A percentile compares a stretch with the other conserved stretches of the same genome.
These are phyloP conservation scores for Populus trichocarpa DNA, from an alignment of 441 rosid species.

Conservation along the genomic window DNA sequence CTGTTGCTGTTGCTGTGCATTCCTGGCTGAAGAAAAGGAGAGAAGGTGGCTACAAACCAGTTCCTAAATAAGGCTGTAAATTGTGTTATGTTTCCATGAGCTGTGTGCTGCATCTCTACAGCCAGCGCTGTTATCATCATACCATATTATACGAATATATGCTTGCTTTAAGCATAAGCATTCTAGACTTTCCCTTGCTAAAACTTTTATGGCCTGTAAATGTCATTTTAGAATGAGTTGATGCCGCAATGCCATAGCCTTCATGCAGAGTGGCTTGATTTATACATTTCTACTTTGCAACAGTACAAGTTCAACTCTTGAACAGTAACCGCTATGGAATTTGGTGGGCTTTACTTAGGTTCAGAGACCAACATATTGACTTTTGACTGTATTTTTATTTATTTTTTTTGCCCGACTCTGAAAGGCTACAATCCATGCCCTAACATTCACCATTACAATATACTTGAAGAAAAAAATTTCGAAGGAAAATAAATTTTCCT, in stretches of 20 bases:
- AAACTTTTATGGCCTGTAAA: background rate
- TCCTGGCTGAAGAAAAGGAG: constrained; percentile 27
- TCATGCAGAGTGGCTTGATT: background rate
- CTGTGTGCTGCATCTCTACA: background rate
- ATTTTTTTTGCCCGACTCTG: background rate
- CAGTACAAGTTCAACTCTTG: background rate
- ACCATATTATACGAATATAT: too few relatives aligned
- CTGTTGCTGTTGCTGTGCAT: constrained; percentile 19
- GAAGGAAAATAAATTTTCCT: too few relatives aligned
- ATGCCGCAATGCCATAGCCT: background rate
- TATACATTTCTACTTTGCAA: background rate
- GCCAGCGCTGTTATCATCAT: too few relatives aligned
- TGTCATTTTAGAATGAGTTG: background rate
- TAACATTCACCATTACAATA: too few relatives aligned
- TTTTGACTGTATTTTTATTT: background rate
- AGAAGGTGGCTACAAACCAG: constrained; percentile 41
- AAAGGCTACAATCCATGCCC: too few relatives aligned
- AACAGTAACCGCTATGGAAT: background rate
- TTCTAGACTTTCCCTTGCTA: background rate
- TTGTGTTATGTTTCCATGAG: background rate
- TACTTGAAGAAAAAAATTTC: too few relatives aligned
- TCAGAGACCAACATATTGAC: background rate
- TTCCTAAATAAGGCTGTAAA: constrained; percentile 13
- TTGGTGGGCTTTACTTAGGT: background rate
- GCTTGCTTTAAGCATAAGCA: too few relatives aligned